Evolutionary conservation across 306 rosid species (phyloP), one percentile per base, ranked within the genome.

Genomic region (Vigna angularis): DNA sequence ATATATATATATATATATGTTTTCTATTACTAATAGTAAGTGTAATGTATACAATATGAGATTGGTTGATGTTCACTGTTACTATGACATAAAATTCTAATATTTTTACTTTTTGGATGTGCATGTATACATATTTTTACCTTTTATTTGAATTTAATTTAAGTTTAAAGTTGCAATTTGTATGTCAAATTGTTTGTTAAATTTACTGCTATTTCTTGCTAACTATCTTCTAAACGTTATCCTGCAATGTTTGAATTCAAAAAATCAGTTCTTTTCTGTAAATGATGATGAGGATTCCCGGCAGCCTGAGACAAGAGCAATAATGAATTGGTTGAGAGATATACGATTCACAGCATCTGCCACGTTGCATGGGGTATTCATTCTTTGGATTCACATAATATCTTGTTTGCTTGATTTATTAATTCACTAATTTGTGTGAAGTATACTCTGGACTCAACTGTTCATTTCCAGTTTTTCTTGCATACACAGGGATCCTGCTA

Each of bases 351-450:
- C 96, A 62, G 98, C 93, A 78, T 95, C 98, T 87, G 98, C 98
- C 89, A 92, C 90, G 81, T 91, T 95, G 85, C 98, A 95, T 79
- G 98, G 98, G 98, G 98, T 95, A 91, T 48, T 76, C 28, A 80
- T 81, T 85, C 62, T 59, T 70, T 13, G 79, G 44, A 61, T 50
- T 80, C 62, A 52, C 49, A 55, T 42, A 36, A 55, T 70, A 44
- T 32, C 34, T 48, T 51, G 57, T 26, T 65, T 61, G 28, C 20
- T 63, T 65, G 7, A 38, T 61, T 16, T 6, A 22, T 77, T 26
- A 30, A 30, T 62, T 62, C 16, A 62, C 3, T 62, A 30, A 30
- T 30, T 17, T 28, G 6, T 40, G 48, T 71, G 32, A 28, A 24
- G 26, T 75, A 49, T 82, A 52, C 36, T 38, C 45, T 65, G 18